Evolutionary conservation across 2,329 filamentous ascomycete species (phyloP), one percentile per base, ranked within the genome.

Genomic region (Beauveria asiatica): DNA sequence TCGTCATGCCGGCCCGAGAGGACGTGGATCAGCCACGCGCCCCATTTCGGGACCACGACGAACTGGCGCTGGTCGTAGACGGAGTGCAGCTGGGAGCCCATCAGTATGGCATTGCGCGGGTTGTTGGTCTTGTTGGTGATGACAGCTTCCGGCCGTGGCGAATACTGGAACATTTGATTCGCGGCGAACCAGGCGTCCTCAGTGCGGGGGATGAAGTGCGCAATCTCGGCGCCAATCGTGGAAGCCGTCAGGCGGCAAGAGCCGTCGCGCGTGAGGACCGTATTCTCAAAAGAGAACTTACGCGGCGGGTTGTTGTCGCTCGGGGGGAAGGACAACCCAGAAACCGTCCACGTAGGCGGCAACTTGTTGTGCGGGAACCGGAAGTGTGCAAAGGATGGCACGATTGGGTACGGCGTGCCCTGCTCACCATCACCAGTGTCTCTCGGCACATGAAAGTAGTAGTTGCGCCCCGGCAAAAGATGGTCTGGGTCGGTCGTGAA

Each of bases 331-430:
- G 27, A 37, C 49, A 52, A 27, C n/a, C 49, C n/a, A 37, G 49
- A 52, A 39, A 37, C 49, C 49, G 49, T 52, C 27, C 49, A 52
- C 30, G 49, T 52, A 19, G 49, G 49, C 49, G 49, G 49, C 30
- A 52, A 37, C 27, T 52, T 52, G 30, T 37, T 37, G 30, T 52
- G 49, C 17, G 49, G 49, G 30, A 52, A 52, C 49, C 30, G 30
- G 49, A 52, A 52, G 49, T 52, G 30, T 37, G 30, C 49, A 52
- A 52, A 52, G 49, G 49, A 52, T 37, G 49, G 49, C 27, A 52
- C 49, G 30, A 52, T 52, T 37, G 30, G 49, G 49, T 52, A 52
- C 33, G 49, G 49, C 25, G 33, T 37, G 30, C 30, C 49, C 49
- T 37, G 30, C 27, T 21, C 30, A 37, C n/a, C n/a, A n/a, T 52